Evolutionary conservation across 805 yeast genomes (phyloP), one percentile per base, ranked within the genome.

Genomic region (Myxozyma sirexii): DNA sequence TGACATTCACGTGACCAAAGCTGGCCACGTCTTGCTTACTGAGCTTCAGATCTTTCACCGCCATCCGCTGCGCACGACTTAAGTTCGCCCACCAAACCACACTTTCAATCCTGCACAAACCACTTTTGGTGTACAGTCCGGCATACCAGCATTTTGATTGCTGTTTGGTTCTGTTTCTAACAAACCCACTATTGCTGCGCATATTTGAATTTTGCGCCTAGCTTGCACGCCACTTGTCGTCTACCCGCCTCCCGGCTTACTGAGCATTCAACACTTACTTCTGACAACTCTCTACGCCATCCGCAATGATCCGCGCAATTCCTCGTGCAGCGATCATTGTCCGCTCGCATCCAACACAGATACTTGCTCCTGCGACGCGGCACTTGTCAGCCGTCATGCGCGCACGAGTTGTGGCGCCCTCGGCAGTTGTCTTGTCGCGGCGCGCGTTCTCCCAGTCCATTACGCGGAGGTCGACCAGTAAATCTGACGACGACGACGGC

Each of bases 281-380:
- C n/a, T n/a, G n/a, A n/a, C n/a, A n/a, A n/a, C n/a, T n/a, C 26
- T 12, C 37, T 12, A 17, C 51, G 17, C 39, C 15, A 46, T 37
- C 44, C 38, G 43, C 53, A 37, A 48, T 59, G 63, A 59, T 54
- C 35, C 63, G 63, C 53, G 45, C 59, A 17, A 26, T 59, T 33
- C 59, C 63, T 24, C 53, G 59, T 24, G 50, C 57, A 3, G 23
- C 63, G 2, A 33, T 48, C 4, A 15, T 48, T 6, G 21, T 37
- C 21, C 51, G 54, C 4, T 42, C 54, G 17, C 54, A 51, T 29
- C 47, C 59, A 15, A 35, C 52, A 12, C 38, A 38, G 23, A 19
- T 37, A 15, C 57, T 49, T 7, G 26, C 56, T 21, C 50, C 59
- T 5, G 52, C 54, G 6, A 21, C 63, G 7, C 63, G 47, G 4